Evolutionary conservation across 164 flowering plant species (phyloP).

Genomic region (Sedum album): DNA sequence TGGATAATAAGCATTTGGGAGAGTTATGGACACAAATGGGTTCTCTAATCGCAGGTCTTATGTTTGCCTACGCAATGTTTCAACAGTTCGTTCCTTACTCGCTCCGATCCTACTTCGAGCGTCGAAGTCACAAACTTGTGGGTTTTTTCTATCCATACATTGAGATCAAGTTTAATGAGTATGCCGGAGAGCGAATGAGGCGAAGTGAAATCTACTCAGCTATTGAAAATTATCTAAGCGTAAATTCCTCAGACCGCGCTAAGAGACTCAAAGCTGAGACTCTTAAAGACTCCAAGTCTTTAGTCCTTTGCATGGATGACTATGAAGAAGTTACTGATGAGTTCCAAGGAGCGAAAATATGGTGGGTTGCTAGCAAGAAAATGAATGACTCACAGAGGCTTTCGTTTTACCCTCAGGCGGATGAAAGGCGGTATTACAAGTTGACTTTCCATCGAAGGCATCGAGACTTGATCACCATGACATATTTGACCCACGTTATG

Average conservation of each 20-base stretch:
- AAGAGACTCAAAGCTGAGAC: constrained; percentile 15
- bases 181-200: constrained; percentile 2
- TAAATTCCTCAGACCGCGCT: constrained; percentile 9
- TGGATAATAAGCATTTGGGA: not conserved
- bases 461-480: constrained; percentile 7
- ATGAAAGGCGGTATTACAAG: constrained; percentile 18
- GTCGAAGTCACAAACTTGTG: not conserved
- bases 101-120: not conserved
- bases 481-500: too few relatives aligned
- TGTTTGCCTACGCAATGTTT: too few relatives aligned
- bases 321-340: too few relatives aligned
- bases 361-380: constrained; percentile 12
- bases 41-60: too few relatives aligned
- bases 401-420: constrained; percentile 11
- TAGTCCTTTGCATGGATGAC: too few relatives aligned
- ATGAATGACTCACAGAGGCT: constrained; percentile 2
- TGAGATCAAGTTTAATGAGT: constrained; percentile 14
- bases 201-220: constrained; percentile 16
- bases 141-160: constrained; percentile 11
- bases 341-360: constrained; percentile 13
- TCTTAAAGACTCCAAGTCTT: not conserved
- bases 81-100: too few relatives aligned
- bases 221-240: constrained; percentile 13
- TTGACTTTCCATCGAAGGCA: constrained; percentile 20
- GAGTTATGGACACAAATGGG: constrained; percentile 8